phyloP scores from a whole-genome alignment of 2,329 filamentous ascomycete genomes.

The Pleurostoma richardsiae region DNA sequence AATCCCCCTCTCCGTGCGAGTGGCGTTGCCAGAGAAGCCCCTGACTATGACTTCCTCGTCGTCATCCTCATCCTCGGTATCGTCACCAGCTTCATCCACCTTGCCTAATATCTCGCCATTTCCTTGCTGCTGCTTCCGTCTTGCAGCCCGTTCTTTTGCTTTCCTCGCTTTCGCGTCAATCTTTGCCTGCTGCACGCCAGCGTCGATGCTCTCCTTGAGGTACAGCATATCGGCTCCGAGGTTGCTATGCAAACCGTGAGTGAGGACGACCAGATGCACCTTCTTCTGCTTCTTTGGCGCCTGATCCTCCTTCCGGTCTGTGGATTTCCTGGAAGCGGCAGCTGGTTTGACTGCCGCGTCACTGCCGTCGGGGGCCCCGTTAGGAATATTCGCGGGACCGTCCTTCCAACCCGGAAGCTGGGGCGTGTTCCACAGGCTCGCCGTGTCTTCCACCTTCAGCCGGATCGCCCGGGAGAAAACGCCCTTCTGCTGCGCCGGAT shows the following conservation, averaged over 20 bases:
- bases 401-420: constrained; percentile 63
- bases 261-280: constrained; percentile 86
- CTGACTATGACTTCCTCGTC: constrained; percentile 85
- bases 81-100: constrained; percentile 12
- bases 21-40: constrained; percentile 85
- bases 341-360: constrained; percentile 7
- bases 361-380: constrained; percentile 8
- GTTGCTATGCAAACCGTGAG: constrained; percentile 94
- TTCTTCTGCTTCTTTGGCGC: constrained; percentile 58
- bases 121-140: constrained; percentile 8
- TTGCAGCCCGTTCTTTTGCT: constrained; percentile 38
- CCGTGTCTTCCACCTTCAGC: constrained; percentile 81
- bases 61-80: constrained; percentile 27
- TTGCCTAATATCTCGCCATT: constrained; percentile 11
- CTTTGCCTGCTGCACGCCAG: constrained; percentile 68
- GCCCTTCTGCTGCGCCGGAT: constrained; percentile 63
- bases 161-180: constrained; percentile 61
- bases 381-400: constrained; percentile 11
- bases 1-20: constrained; percentile 88
- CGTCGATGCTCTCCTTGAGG: constrained; percentile 94
- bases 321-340: constrained; percentile 8
- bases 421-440: constrained; percentile 89
- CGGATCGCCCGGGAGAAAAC: constrained; percentile 79
- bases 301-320: constrained; percentile 6
- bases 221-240: constrained; percentile 94